A percentile compares a stretch with the other conserved stretches of the same genome.
phyloP scores from a whole-genome alignment of 108 stramenopile genomes.

The Nitzschia palea region DNA sequence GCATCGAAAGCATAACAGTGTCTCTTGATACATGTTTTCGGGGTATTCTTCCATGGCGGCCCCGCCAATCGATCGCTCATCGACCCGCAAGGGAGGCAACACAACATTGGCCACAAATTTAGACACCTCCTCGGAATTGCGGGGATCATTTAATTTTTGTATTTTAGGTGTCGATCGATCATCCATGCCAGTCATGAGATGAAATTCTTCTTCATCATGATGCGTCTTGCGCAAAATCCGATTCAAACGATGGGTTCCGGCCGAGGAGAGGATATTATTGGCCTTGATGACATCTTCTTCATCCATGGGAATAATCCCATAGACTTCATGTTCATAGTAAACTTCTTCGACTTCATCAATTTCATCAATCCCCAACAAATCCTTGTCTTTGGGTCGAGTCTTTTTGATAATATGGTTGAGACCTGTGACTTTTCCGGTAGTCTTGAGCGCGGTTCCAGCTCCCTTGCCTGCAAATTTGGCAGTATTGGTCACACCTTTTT shows the following conservation, averaged over 20 bases:
- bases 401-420: slow-evolving; percentile 26
- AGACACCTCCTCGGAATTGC: slow-evolving; percentile 38
- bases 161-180: slow-evolving; percentile 28
- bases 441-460: slow-evolving; percentile 15
- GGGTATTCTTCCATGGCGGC: slow-evolving; percentile 30
- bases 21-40: slow-evolving; percentile 46
- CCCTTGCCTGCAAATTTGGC: slow-evolving; percentile 32
- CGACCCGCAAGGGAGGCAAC: slow-evolving; percentile 49
- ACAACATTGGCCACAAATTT: slow-evolving; percentile 46
- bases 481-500: slow-evolving; percentile 24
- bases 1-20: slow-evolving; percentile 41
- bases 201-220: slow-evolving; percentile 34
- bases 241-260: slow-evolving; percentile 69
- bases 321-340: slow-evolving; percentile 17
- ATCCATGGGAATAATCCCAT: slow-evolving; percentile 18
- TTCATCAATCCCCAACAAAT: neutral
- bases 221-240: slow-evolving; percentile 55
- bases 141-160: slow-evolving; percentile 39
- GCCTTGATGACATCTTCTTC: slow-evolving; percentile 48
- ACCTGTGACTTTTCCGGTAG: slow-evolving; percentile 24
- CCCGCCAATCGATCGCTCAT: slow-evolving; percentile 53
- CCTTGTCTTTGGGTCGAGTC: slow-evolving; percentile 9
- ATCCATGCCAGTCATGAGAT: slow-evolving; percentile 12
- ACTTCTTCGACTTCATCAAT: slow-evolving; percentile 18
- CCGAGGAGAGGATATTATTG: slow-evolving; percentile 57